Conservation (phyloP, 176 grass and related monocot genomes). For the Metroxylon sagu region DNA sequence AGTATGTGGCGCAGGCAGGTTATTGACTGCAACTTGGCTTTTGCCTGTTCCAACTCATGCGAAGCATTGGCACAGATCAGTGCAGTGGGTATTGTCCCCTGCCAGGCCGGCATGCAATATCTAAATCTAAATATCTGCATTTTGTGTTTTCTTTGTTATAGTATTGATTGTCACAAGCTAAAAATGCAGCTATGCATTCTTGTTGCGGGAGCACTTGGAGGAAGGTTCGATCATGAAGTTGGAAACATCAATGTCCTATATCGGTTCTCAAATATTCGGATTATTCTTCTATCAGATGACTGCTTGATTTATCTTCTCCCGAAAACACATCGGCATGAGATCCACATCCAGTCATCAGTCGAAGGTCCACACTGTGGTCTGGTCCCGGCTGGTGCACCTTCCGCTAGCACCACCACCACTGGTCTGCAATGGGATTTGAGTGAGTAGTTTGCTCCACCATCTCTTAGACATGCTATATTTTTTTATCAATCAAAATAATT, state of each 20-base stretch:
- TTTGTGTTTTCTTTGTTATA: background rate
- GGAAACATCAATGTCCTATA: conserved; percentile 89
- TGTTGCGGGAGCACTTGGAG: conserved; percentile 72
- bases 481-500: too few relatives aligned
- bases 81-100: too few relatives aligned
- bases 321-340: conserved; percentile 56
- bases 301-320: conserved; percentile 71
- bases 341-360: conserved; percentile 34
- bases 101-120: background rate
- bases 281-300: conserved; percentile 75
- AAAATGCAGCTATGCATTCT: conserved; percentile 67
- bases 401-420: conserved; percentile 48
- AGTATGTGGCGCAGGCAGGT: too few relatives aligned
- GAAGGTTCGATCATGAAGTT: conserved; percentile 90
- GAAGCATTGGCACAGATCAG: too few relatives aligned
- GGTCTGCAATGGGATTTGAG: conserved; percentile 88
- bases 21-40: too few relatives aligned
- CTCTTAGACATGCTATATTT: too few relatives aligned
- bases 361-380: conserved; percentile 83
- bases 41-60: too few relatives aligned
- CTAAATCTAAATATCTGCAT: background rate
- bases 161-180: background rate
- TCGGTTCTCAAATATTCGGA: conserved; percentile 46
- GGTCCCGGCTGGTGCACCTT: conserved; percentile 61
- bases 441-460: conserved; percentile 4